Evolutionary conservation across 129 eudicot species (phyloP), one percentile per base, ranked within the genome.

Genomic region (Lactuca saligna): DNA sequence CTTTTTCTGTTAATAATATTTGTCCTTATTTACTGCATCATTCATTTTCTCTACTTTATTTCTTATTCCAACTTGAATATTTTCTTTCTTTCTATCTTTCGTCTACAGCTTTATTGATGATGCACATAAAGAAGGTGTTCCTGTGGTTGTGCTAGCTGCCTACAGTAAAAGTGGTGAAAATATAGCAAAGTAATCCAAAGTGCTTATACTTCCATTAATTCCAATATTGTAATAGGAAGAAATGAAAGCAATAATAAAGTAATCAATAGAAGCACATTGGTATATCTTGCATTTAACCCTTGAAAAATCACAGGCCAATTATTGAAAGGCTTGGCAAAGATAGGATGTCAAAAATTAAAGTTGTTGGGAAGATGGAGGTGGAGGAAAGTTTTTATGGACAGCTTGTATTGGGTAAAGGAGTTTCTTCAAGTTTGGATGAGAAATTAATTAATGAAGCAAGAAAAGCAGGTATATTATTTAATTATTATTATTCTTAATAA

Each of bases 321-420:
- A 72, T 83, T 65, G 98, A 89, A 79, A 89, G 75, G 82, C 90
- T 93, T 66, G 97, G 92, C 16, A 12, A 71, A 74, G 95, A 87
- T 66, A 78, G 87, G 74, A 65, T 71, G 70, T 84, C 97, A 34
- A 87, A 76, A 79, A 71, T 81, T 48, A 89, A 86, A 71, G 56
- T 87, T 59, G 78, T 89, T 64, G 98, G 98, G 58, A 82, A 80
- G 49, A 41, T 8, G 15, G 98, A 93, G 82, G 86, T 86, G 59
- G 86, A 93, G 54, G 78, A 87, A 55, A 93, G 98, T 65, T 86
- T 81, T 50, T 93, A 86, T 56, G 85, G 90, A 42, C 96, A 89
- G 70, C 91, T 93, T 55, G 87, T 81, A 54, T 80, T 82, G 73
- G 97, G 96, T 15, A 71, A 89, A 73, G 96, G 89, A 66, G 86